Base-by-base conservation (phyloP, 2,329 filamentous ascomycete species). In the Phialocephala sp. region DNA sequence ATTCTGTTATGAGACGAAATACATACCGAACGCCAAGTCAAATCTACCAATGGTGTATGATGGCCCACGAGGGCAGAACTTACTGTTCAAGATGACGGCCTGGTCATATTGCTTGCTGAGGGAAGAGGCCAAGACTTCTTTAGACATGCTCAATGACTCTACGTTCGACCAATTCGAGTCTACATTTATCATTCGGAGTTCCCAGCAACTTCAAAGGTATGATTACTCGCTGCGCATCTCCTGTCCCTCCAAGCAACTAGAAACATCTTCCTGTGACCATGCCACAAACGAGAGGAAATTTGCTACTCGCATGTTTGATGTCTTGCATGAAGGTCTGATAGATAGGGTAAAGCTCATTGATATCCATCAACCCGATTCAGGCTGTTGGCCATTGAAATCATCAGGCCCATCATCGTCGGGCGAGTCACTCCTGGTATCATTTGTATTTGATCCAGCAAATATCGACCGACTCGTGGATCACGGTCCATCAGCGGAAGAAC, bases 81-180 rank as follows among this genome's bases (percentile, higher is more conserved):
- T 98, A 22, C 80, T 97, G 6, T 97, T 90, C 80, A 97, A 97
- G 78, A 97, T 97, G 91, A 91, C 88, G 0, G 79, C 87, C 15
- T 97, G 91, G 90, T 95, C 94, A 9, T 96, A 94, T 71, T 80
- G 81, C 27, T 78, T 90, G 64, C 82, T 99, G 52, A 88, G 88
- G 56, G 85, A 89, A 61, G 89, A 97, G 75, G 93, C 94, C 47
- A 87, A 84, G 68, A 84, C 87, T 52, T 94, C 93, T 0, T 81
- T 95, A 32, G 84, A 87, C 22, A 89, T 93, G 74, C 84, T 98
- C 9, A 90, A 90, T 65, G 89, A 95, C 73, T 86, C 87, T 56
- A 80, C 86, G 2, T 86, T 88, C 45, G 90, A 97, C 74, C 92
- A 94, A 65, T 98, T 98, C 72, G 91, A 92, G 47, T 84, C 90